Base-by-base conservation (phyloP, 306 rosid genomes). In the Betula pendula region DNA sequence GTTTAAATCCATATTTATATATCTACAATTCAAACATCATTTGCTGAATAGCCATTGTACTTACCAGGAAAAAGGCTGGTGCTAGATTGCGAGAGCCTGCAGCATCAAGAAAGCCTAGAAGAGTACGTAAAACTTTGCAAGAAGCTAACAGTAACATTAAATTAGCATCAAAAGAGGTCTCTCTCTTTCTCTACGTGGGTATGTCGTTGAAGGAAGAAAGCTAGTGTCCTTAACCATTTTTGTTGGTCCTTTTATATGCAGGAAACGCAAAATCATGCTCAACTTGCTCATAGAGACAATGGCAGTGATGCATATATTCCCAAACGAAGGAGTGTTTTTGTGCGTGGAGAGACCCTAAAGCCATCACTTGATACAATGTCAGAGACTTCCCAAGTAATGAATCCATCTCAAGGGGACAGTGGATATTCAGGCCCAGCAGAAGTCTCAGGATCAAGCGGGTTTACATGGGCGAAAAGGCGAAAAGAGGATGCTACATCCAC, bases 401-500 rank as follows among this genome's bases (percentile, higher is more conserved):
- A 80, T 72, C 59, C 59, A 56, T 67, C 78, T 29, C 73, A 77
- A 70, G 89, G 88, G 17, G 86, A 79, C 20, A 84, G 87, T 53
- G 81, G 88, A 47, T 68, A 78, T 71, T 71, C 93, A 44, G 89
- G 91, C 76, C 88, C 92, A 13, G 15, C 56, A n/a, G 90, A 86
- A 22, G 67, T 79, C 43, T 66, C 82, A 11, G 97, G 86, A 19
- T 86, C 96, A 70, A 86, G 87, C 62, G 93, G 91, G 45, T 88
- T 84, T 82, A 51, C 91, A 40, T 95, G 97, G 97, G 92, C 84
- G 5, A 85, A 83, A 77, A 87, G 86, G 75, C 82, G 88, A 86
- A 88, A 85, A 20, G 90, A 81, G 55, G 97, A 86, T 42, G 81
- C 79, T 68, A 75, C 87, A 55, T 96, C 99, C 16, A 82, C 89